Base-by-base conservation (phyloP, 352 stramenopile genomes). In the Peronospora destructor region DNA sequence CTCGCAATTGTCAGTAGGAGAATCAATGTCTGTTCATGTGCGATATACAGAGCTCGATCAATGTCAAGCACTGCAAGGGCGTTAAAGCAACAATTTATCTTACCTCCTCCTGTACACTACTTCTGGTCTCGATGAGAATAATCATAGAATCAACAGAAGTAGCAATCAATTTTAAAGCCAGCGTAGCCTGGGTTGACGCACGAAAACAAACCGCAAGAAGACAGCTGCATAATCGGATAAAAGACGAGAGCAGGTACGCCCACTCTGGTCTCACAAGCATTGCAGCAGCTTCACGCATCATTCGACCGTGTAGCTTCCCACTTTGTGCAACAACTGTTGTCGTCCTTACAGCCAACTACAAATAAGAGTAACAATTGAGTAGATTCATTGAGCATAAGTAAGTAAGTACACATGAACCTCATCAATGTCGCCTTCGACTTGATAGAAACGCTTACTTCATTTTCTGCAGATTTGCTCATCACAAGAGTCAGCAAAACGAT, bases 1-100 rank as follows among this genome's bases (percentile, higher is more conserved):
- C 80, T 88, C 5, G 64, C 70, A 41, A 91, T 66, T 12, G 75
- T 84, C 47, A 91, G 51, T 21, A 91, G 50, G 11, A 88, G 60
- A 8, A 73, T 75, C 14, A 91, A 59, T 8, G 80, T 76, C 79
- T 91, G 52, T 5, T 53, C 9, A 29, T 14, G 21, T 36, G 34
- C 25, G 17, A 17, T 30, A 28, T 29, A 53, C 17, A 5, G 43
- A 45, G 33, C 43, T 45, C 33, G 28, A 35, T 36, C 8, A 34
- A 13, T n/a, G 9, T 14, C 10, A 48, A n/a, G 5, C 28, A 32
- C 10, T 4, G 1, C 52, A 30, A 38, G 7, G 14, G 11, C 10
- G 36, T 3, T 12, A 30, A 33, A 14, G 25, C 23, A 44, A 1
- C 19, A 45, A 47, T 6, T n/a, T 16, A 4, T 8, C 62, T 8